A percentile compares a stretch with the other conserved stretches of the same genome.
Conservation (phyloP, 148 eudicot genomes). For the Chenopodium formosanum region DNA sequence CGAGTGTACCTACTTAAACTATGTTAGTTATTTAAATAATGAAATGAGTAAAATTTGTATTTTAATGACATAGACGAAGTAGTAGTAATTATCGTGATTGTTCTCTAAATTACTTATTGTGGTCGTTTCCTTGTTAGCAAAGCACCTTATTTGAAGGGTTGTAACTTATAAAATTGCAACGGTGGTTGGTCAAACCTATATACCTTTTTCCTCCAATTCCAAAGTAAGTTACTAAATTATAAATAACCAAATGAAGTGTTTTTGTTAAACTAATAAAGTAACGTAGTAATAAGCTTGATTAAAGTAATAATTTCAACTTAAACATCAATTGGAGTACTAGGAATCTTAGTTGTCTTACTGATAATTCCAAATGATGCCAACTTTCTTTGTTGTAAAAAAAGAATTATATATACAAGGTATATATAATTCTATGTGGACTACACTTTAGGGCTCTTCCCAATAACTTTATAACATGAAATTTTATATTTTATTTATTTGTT, state of each 20-base stretch:
- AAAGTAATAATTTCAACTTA: background rate
- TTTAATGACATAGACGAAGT: too few relatives aligned
- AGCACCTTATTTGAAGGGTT: background rate
- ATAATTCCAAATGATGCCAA: conserved; percentile 19
- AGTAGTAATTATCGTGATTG: too few relatives aligned
- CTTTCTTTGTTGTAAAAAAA: background rate
- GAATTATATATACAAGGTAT: too few relatives aligned
- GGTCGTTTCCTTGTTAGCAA: background rate
- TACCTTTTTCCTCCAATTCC: background rate
- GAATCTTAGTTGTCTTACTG: conserved; percentile 26
- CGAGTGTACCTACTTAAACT: too few relatives aligned
- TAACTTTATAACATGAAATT: background rate
- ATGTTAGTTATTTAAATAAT: too few relatives aligned
- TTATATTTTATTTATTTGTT: too few relatives aligned
- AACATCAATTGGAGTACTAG: conserved; percentile 4
- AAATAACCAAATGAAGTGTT: background rate
- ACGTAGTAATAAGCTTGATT: background rate
- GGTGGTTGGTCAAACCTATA: background rate
- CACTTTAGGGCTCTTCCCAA: conserved; percentile 5
- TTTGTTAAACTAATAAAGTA: background rate
- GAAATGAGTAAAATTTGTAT: too few relatives aligned
- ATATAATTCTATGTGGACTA: background rate
- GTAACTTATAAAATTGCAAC: too few relatives aligned
- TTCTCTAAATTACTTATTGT: too few relatives aligned
- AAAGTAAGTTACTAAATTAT: too few relatives aligned